Base-by-base conservation (phyloP, 1,284 basidiomycete species). In the Ustilago crameri region DNA sequence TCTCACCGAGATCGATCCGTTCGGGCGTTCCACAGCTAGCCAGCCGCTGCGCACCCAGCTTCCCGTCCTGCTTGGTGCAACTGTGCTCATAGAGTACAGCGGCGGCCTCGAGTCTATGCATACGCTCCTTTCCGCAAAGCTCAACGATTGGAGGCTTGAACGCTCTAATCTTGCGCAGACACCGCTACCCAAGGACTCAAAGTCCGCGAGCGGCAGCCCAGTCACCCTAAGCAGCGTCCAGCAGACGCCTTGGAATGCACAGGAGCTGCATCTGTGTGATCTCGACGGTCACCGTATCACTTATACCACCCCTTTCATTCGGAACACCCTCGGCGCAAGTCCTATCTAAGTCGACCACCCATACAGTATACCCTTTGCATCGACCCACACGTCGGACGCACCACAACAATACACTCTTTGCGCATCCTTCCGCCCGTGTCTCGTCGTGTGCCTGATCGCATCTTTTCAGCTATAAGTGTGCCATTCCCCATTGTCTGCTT, bases 201-300 rank as follows among this genome's bases (percentile, higher is more conserved):
- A 23, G 22, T 41, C 37, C 24, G 5, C 17, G 20, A 52, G 68
- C 18, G 24, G 38, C 32, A 30, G 30, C 12, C 57, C 66, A 23
- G 45, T 32, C 18, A 42, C 69, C 5, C 51, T 74, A 12, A 52
- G 45, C 48, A 53, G 46, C 3, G 61, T 74, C 20, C 66, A 65
- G 43, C 54, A 64, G 44, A 69, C 57, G 9, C 51, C 61, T 17
- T 70, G 70, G 66, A 44, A 63, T n/a, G 55, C 65, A 30, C 70
- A 74, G 49, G 70, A 74, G 59, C 52, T 74, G 44, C 67, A 64
- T 14, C 44, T 74, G 27, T 62, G 58, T 22, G 70, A 70, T 20
- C 53, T 63, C 1, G 70, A 74, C 35, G 70, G 70, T 27, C 70
- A 74, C 26, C 70, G 70, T 27, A 53, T 70, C 47, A 47, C 69